Evolutionary conservation across 352 stramenopile genomes (phyloP), one percentile per base, ranked within the genome.

Genomic region (Pythium apleroticum): DNA sequence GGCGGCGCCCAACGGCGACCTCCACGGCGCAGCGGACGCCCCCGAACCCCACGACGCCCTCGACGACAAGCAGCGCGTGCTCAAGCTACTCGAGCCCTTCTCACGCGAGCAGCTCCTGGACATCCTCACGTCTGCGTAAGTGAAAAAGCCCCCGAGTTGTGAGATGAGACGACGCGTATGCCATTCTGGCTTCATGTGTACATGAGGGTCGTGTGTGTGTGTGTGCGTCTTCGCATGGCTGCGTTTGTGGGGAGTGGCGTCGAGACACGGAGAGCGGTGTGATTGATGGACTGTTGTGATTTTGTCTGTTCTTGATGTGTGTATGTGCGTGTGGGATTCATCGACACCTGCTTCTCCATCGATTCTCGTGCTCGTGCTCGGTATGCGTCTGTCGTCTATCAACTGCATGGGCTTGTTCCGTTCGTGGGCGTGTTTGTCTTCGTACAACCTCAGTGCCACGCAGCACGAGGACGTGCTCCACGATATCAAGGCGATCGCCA

Each of bases 51-150:
- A 30, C 43, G 59, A 59, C n/a, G 24, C 27, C 50, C 28, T 25
- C 43, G 54, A 60, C 59, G 33, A 54, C 37, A 72, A 64, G 50
- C 52, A 73, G 41, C 61, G 41, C 39, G 35, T 73, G 46, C 60
- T 61, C 39, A 41, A 64, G 65, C 68, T 93, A 12, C 65, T 93
- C 12, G 69, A 77, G 56, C 72, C 80, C 2, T 86, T 91, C 37
- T 73, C 84, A 49, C 68, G 76, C 48, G 77, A 90, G 35, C 77
- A 91, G 63, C 61, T 93, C 41, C 39, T 88, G 39, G 78, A 84
- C 68, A 89, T 91, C 58, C 66, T 93, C 57, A 66, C 80, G 33
- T 78, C 69, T 54, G 84, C 82, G 84, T 93, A 91, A 66, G 67
- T 70, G 43, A 46, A 22, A 20, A n/a, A 22, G 17, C 37, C 63